Evolutionary conservation across 148 eudicot species (phyloP), one percentile per base, ranked within the genome.

Genomic region (Polygonum maritimum): DNA sequence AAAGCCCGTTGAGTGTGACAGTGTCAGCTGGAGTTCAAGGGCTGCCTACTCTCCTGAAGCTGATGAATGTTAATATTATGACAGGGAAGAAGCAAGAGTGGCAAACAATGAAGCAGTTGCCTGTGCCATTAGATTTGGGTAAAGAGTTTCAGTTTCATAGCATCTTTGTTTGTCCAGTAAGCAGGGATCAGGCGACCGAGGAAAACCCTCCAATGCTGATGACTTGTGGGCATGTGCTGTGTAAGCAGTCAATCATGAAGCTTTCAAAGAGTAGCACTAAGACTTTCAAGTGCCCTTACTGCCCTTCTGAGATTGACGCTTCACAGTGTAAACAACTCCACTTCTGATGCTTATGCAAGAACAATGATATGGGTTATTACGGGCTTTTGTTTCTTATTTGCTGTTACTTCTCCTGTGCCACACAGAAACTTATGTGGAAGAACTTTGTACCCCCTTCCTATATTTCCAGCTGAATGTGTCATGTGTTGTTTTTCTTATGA

Each of bases 201-300:
- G 98, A 93, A 49, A 93, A 93, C 72, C 98, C 98, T 3, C 91
- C 98, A n/a, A 91, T 93, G 98, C 77, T 89, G 81, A 80, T 93
- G 85, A 77, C 89, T 0, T 93, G 98, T 76, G 96, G 94, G 75
- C 98, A 93, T 65, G 96, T 91, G 2, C 85, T 93, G 1, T 93
- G 96, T 83, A 93, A 89, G 87, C 94, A 88, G 76, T 91, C 96
- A 1, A 93, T 93, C 36, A 85, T 84, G 26, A 93, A 93, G 83
- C 82, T 93, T 48, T 93, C 98, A 0, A 93, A 91, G 80, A 93
- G 84, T 81, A 83, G 85, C 83, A 85, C 94, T 1, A 83, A 89
- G 83, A 86, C 92, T 16, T 93, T 93, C 82, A 93, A 89, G 82
- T 93, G 98, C 80, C 98, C 98, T 13, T 93, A 93, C 78, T 93